Conservation (phyloP, 495 filamentous ascomycete species). For the Xylaria palmicola region DNA sequence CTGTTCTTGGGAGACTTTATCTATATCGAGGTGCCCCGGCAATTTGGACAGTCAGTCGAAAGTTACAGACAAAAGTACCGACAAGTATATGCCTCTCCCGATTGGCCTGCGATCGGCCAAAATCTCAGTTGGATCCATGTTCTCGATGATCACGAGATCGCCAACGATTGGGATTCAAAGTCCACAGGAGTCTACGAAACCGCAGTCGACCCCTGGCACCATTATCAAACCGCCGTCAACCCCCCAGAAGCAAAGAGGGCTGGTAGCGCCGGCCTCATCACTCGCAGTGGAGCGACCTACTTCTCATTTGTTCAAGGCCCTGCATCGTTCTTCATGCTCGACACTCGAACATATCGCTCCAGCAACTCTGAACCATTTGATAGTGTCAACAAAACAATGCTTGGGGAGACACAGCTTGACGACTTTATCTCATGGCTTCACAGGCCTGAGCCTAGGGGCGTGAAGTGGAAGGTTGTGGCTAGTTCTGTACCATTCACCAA, state of each 20-base stretch:
- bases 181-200: constrained; percentile 41
- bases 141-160: constrained; percentile 93
- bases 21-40: constrained; percentile 87
- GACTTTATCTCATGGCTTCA: constrained; percentile 77
- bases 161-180: constrained; percentile 45
- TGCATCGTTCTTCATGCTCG: constrained; percentile 90
- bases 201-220: constrained; percentile 80
- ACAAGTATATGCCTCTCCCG: constrained; percentile 88
- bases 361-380: constrained; percentile 50
- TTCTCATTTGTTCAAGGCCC: constrained; percentile 86
- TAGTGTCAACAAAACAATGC: constrained; percentile 72
- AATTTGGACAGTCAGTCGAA: constrained; percentile 66
- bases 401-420: constrained; percentile 73
- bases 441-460: constrained; percentile 65
- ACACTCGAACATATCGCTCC: constrained; percentile 84
- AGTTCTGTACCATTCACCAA: constrained; percentile 92
- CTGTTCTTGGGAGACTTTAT: constrained; percentile 99
- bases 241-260: constrained; percentile 60
- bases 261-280: constrained; percentile 27
- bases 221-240: constrained; percentile 83
- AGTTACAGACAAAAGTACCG: constrained; percentile 90
- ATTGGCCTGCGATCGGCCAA: constrained; percentile 67
- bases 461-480: constrained; percentile 90
- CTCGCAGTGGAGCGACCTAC: constrained; percentile 63
- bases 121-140: constrained; percentile 95